A percentile compares a stretch with the other conserved stretches of the same genome.
phyloP scores from a whole-genome alignment of 2,329 filamentous ascomycete species.

The Penicillium italicum region DNA sequence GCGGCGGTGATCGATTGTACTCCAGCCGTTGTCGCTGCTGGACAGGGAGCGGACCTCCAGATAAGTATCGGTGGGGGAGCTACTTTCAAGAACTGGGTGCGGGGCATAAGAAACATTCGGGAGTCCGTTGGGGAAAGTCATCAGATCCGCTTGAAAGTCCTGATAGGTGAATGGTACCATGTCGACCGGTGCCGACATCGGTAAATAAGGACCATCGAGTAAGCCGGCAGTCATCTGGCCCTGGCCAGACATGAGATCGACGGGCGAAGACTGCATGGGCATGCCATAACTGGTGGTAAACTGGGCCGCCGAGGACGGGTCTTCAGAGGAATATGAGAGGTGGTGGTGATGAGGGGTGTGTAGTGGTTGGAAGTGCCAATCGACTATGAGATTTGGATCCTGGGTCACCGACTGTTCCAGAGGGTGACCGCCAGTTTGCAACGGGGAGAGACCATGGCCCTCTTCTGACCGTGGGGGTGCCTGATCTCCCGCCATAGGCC shows the following conservation, averaged over 20 bases:
- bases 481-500: conserved; percentile 44
- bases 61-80: conserved; percentile 74
- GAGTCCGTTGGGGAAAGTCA: conserved; percentile 54
- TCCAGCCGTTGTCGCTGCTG: conserved; percentile 84
- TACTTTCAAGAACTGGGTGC: conserved; percentile 47
- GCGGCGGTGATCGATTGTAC: conserved; percentile 70
- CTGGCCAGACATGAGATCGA: conserved; percentile 59
- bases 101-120: conserved; percentile 44
- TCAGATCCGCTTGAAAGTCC: conserved; percentile 70
- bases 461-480: conserved; percentile 36
- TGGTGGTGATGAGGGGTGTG: conserved; percentile 34
- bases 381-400: conserved; percentile 44
- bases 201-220: conserved; percentile 61
- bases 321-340: conserved; percentile 46
- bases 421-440: conserved; percentile 44
- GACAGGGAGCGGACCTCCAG: conserved; percentile 84
- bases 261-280: conserved; percentile 45
- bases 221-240: conserved; percentile 59
- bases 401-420: conserved; percentile 44
- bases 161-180: conserved; percentile 70
- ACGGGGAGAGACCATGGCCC: conserved; percentile 41
- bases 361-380: conserved; percentile 46
- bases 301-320: conserved; percentile 51
- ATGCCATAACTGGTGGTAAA: conserved; percentile 55
- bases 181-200: conserved; percentile 55